Evolutionary conservation across 2,329 filamentous ascomycete genomes (phyloP), one percentile per base, ranked within the genome.

Genomic region (Chaetomiaceae sp.): DNA sequence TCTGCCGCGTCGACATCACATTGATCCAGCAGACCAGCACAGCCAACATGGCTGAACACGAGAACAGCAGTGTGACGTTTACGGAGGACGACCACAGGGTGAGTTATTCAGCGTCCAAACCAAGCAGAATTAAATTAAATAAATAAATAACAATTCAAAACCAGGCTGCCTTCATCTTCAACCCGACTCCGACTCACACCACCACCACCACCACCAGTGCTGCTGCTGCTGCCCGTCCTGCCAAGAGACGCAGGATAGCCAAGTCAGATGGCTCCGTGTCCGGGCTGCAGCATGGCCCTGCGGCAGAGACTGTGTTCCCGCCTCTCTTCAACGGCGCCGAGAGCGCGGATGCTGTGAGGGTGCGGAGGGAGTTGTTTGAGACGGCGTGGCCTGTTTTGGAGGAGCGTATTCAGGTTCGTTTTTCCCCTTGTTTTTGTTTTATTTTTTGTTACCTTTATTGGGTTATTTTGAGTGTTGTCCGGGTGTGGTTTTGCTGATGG

Each of bases 341-440:
- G 65, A 68, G 65, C 39, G 59, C 70, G 2, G 70, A 71, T 27
- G 74, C 71, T 48, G 72, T 78, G 19, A 64, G 65, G 7, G 67
- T 82, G 45, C 76, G 88, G 19, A 74, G 82, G 62, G 67, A 73
- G 40, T 70, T 81, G 3, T 92, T 83, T 65, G 70, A 81, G 44
- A 67, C 74, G 47, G 72, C 80, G 44, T 93, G 89, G 89, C 67
- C 71, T 2, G 68, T 73, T 34, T 79, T 88, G 58, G 78, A 89
- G 54, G 65, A 68, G 40, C 77, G 79, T 21, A 84, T 91, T 44
- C 76, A 85, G 65, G 79, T 81, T 60, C 44, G 65, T 48, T 63
- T 5, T 27, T 10, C 10, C 25, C 3, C 25, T 27, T 27, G 25
- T n/a, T n/a, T n/a, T n/a, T n/a, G n/a, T n/a, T n/a, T n/a, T n/a